Percentiles rank a stretch among this genome's conserved stretches.
Evolutionary conservation across 2,329 filamentous ascomycete genomes (phyloP).

Genomic region (Davidsoniella eucalypti): DNA sequence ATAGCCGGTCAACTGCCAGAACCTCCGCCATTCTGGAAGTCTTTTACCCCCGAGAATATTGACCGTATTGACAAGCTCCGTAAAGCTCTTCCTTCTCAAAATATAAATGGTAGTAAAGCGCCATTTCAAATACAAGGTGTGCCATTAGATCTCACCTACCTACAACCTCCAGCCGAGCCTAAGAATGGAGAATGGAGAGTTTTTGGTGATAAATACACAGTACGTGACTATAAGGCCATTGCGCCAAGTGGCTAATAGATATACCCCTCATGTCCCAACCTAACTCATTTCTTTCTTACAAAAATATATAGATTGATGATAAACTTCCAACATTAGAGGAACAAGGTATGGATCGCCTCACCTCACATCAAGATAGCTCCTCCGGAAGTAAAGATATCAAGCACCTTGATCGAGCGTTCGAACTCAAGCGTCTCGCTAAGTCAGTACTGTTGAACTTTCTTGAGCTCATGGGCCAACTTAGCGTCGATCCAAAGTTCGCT

Average conservation of each 20-base stretch:
- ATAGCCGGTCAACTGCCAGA: slow-evolving; percentile 59
- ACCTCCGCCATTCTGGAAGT: slow-evolving; percentile 77
- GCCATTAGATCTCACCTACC: slow-evolving; percentile 54
- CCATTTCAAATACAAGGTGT: slow-evolving; percentile 24
- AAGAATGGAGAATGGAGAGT: slow-evolving; percentile 52
- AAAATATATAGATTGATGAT: slow-evolving; percentile 32
- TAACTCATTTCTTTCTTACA: neutral
- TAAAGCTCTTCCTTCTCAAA: slow-evolving; percentile 15
- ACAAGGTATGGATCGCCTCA: slow-evolving; percentile 53
- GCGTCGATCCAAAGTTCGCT: slow-evolving; percentile 46
- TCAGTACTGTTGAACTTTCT: slow-evolving; percentile 79
- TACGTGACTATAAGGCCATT: slow-evolving; percentile 16
- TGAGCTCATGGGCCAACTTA: slow-evolving; percentile 59
- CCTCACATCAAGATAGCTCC: slow-evolving; percentile 23
- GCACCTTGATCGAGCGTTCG: slow-evolving; percentile 45
- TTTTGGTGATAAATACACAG: slow-evolving; percentile 52
- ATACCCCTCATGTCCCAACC: neutral
- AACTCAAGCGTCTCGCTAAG: slow-evolving; percentile 65
- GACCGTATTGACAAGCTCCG: slow-evolving; percentile 33
- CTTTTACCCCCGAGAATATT: slow-evolving; percentile 66
- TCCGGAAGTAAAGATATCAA: slow-evolving; percentile 30
- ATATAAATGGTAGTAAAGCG: neutral
- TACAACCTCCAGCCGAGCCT: slow-evolving; percentile 70
- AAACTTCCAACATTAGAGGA: slow-evolving; percentile 51
- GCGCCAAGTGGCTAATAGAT: neutral